These are phyloP conservation scores for Diaporthe humulicola DNA, from an alignment of 2,329 filamentous ascomycete genomes.

Conservation along the genomic window DNA sequence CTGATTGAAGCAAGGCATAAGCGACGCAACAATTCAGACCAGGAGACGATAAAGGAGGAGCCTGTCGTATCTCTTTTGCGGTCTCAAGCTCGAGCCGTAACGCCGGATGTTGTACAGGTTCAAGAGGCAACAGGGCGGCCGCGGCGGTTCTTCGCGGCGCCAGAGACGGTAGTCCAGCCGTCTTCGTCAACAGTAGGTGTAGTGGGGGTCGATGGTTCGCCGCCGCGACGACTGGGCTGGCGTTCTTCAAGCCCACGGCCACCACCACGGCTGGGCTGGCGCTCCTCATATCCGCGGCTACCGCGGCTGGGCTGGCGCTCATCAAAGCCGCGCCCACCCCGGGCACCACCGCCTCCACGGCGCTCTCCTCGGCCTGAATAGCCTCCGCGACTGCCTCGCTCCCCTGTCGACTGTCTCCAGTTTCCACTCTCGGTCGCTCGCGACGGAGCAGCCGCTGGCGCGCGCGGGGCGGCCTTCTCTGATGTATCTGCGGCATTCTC, in stretches of 20 bases:
- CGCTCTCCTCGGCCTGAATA: conserved; percentile 57
- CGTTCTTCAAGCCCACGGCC: conserved; percentile 45
- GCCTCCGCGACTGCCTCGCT: conserved; percentile 61
- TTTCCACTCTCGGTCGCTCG: conserved; percentile 70
- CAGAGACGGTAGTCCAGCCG: conserved; percentile 73
- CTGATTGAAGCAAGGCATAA: conserved; percentile 6
- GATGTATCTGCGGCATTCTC: conserved; percentile 50
- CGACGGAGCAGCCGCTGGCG: conserved; percentile 56
- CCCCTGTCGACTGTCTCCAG: conserved; percentile 69
- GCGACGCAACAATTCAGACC: conserved; percentile 27
- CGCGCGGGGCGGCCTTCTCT: conserved; percentile 51
- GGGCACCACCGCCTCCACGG: conserved; percentile 56
- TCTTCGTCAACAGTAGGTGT: conserved; percentile 66
- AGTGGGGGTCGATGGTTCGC: conserved; percentile 48
- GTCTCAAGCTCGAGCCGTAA: conserved; percentile 24
- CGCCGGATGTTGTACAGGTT: conserved; percentile 38
- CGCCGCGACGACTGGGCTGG: conserved; percentile 46
- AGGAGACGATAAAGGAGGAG: conserved; percentile 25
- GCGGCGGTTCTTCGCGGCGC: conserved; percentile 55
- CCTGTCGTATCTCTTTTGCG: conserved; percentile 1
- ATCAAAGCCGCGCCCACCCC: conserved; percentile 58
- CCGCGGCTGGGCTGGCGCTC: conserved; percentile 54
- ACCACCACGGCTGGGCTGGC: conserved; percentile 20
- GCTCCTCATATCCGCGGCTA: conserved; percentile 26
- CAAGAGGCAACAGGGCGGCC: conserved; percentile 43